Conservation (phyloP, 176 grass and related monocot species). For the Poa pratensis region DNA sequence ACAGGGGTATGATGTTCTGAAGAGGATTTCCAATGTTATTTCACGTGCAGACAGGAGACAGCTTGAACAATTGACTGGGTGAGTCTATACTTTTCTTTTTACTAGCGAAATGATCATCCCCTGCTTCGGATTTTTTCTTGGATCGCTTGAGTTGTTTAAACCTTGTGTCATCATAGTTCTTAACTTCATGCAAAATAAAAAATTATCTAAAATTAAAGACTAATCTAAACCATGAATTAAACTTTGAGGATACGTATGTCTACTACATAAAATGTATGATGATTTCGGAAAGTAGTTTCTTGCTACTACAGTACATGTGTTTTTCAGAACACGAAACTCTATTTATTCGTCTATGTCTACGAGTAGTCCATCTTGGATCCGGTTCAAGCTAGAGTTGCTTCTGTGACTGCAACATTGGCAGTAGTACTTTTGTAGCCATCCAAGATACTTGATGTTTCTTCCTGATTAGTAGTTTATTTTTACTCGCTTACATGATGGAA, state of each 20-base stretch:
- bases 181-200: not conserved
- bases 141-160: not conserved
- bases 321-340: too few relatives aligned
- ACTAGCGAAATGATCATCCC: not conserved
- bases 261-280: too few relatives aligned
- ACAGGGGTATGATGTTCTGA: conserved; percentile 92
- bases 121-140: not conserved
- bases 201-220: not conserved
- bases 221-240: not conserved
- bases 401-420: too few relatives aligned
- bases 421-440: too few relatives aligned
- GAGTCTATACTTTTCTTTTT: conserved; percentile 32
- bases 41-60: conserved; percentile 58
- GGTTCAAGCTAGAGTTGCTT: too few relatives aligned
- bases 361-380: too few relatives aligned
- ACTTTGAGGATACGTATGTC: not conserved
- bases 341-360: too few relatives aligned
- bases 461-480: too few relatives aligned
- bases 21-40: conserved; percentile 88
- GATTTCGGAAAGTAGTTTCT: too few relatives aligned
- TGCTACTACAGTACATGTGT: too few relatives aligned
- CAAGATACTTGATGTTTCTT: too few relatives aligned
- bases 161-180: not conserved
- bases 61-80: conserved; percentile 95
- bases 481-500: too few relatives aligned